phyloP scores from a whole-genome alignment of 2,329 filamentous ascomycete genomes.

The Albifimbria verrucaria region DNA sequence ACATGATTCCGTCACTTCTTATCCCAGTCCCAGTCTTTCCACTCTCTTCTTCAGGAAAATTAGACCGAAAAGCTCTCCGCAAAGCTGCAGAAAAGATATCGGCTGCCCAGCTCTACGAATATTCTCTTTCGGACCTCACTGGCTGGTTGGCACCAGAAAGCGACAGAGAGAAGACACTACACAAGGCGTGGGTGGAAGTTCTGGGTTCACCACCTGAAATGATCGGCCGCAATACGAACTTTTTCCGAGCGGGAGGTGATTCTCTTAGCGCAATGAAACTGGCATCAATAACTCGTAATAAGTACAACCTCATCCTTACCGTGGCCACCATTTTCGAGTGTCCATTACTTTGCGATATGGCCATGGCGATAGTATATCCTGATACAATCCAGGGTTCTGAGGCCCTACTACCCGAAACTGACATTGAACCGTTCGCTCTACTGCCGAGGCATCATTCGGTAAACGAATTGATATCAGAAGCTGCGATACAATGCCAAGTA shows the following conservation, averaged over 20 bases:
- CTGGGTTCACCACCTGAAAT: conserved; percentile 2
- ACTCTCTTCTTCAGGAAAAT: neutral
- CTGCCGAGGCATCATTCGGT: neutral
- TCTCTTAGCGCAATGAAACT: conserved; percentile 41
- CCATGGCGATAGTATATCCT: too few species aligned
- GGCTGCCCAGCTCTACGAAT: neutral
- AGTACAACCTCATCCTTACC: conserved; percentile 5
- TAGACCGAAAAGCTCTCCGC: neutral
- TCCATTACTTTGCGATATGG: neutral
- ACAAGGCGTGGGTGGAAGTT: conserved; percentile 6
- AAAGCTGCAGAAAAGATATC: too few species aligned
- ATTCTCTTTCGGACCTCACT: neutral
- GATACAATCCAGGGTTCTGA: neutral
- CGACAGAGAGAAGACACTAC: conserved; percentile 1
- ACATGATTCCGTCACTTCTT: neutral
- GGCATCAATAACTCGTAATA: conserved; percentile 24
- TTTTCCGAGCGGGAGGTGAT: conserved; percentile 43
- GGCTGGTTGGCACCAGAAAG: neutral
- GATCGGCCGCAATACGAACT: conserved; percentile 37
- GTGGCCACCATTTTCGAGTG: neutral
- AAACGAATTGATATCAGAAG: conserved; percentile 18
- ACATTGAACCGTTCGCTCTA: neutral
- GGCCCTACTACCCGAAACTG: neutral
- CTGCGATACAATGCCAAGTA: neutral
- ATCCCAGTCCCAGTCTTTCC: neutral